Conservation (phyloP, 441 rosid genomes). For the Oxalis stricta region DNA sequence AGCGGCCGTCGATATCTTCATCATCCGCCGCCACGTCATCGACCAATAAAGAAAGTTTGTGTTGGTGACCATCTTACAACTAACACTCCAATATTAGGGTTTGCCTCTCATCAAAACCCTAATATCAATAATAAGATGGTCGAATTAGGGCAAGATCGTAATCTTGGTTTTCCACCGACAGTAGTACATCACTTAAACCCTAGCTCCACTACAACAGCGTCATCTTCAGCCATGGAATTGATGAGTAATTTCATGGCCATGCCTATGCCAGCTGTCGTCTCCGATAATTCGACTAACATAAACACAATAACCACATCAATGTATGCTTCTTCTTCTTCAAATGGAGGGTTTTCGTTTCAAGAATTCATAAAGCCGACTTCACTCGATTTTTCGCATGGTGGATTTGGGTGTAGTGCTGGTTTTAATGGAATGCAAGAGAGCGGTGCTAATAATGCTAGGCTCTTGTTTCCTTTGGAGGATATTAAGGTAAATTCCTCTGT, state of each 20-base stretch:
- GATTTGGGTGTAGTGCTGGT: constrained; percentile 12
- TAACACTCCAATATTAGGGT: constrained; percentile 2
- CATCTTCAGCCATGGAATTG: constrained; percentile 9
- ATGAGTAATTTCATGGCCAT: constrained; percentile 5
- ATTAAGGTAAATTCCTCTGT: constrained; percentile 11
- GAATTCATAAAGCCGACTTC: constrained; percentile 20
- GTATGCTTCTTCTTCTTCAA: no score
- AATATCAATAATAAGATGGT: constrained; percentile 16
- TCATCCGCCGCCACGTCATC: constrained; percentile 6
- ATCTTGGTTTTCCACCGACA: constrained; percentile 15
- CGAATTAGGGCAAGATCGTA: constrained; percentile 26
- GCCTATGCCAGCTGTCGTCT: constrained; percentile 9
- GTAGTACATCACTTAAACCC: constrained; percentile 13
- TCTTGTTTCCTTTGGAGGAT: constrained; percentile 19
- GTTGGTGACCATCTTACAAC: constrained; percentile 5
- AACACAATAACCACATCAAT: no score
- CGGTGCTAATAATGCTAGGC: constrained; percentile 19
- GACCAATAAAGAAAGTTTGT: constrained; percentile 14
- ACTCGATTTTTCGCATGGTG: constrained; percentile 19
- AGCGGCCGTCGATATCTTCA: constrained; percentile 16
- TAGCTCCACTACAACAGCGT: constrained; percentile 6
- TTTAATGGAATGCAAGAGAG: constrained; percentile 14
- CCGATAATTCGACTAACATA: no score
- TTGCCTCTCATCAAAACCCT: constrained; percentile 21
- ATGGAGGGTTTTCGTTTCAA: constrained; percentile 14